These are phyloP conservation scores for Pleoardoris graminearum DNA, from an alignment of 2,329 filamentous ascomycete species.

Conservation along the genomic window DNA sequence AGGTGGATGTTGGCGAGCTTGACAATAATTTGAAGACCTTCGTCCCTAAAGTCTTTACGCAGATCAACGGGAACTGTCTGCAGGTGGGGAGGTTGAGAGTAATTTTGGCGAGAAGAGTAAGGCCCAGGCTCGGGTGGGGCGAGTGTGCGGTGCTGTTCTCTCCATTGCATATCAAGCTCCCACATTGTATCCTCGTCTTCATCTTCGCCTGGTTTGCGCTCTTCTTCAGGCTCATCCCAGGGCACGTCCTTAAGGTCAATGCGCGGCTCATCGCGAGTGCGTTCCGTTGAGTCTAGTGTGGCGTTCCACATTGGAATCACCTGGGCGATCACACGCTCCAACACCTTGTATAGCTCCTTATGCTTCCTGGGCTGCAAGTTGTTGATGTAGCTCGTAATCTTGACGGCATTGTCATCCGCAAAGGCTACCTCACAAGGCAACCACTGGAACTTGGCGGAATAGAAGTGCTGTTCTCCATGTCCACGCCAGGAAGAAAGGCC, in stretches of 20 bases:
- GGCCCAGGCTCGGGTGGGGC: background rate
- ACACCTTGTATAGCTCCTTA: slow-evolving; percentile 20
- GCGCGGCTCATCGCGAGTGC: slow-evolving; percentile 10
- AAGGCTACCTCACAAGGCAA: slow-evolving; percentile 57
- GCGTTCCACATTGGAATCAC: slow-evolving; percentile 27
- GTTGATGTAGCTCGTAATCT: slow-evolving; percentile 58
- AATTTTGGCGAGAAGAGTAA: background rate
- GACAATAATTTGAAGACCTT: slow-evolving; percentile 62
- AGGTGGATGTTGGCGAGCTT: slow-evolving; percentile 63
- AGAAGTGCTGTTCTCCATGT: background rate
- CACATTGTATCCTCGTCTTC: background rate
- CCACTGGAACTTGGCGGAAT: slow-evolving; percentile 44
- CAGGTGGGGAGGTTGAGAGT: background rate
- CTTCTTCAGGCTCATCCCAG: background rate
- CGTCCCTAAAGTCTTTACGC: background rate
- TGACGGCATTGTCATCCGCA: slow-evolving; percentile 34
- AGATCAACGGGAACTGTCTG: background rate
- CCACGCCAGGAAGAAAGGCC: background rate
- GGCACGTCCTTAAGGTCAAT: background rate
- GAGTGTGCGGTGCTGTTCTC: background rate
- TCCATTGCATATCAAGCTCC: background rate
- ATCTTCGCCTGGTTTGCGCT: background rate
- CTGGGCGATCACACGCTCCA: slow-evolving; percentile 26
- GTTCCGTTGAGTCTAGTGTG: slow-evolving; percentile 5
- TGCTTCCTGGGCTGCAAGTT: slow-evolving; percentile 53